Evolutionary conservation across 768 basidiomycete species (phyloP).

Genomic region (Collybia nuda): DNA sequence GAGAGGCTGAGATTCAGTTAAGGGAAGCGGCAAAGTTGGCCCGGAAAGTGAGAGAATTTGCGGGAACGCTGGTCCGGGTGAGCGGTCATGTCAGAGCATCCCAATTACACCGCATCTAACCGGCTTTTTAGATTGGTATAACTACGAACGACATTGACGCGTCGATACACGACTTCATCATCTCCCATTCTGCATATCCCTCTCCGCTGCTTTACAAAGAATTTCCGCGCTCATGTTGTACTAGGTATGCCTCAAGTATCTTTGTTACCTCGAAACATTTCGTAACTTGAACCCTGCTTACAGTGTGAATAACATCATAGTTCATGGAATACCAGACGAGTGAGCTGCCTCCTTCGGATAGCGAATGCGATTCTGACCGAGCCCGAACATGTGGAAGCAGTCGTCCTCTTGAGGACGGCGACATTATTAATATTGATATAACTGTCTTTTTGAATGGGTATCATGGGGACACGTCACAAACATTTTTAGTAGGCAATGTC

Average conservation of each 20-base stretch:
- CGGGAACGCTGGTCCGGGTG: conserved; percentile 54
- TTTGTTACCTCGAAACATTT: conserved; percentile 13
- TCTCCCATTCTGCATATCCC: conserved; percentile 75
- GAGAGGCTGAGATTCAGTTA: conserved; percentile 49
- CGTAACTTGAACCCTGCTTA: conserved; percentile 48
- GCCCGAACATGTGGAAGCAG: conserved; percentile 34
- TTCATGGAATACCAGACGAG: conserved; percentile 92
- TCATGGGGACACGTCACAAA: conserved; percentile 89
- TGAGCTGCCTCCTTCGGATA: conserved; percentile 29
- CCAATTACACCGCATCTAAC: conserved; percentile 1
- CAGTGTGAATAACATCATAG: conserved; percentile 85
- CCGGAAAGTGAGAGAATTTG: conserved; percentile 52
- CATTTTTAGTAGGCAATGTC: conserved; percentile 79
- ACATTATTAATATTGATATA: conserved; percentile 88
- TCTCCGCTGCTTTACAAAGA: conserved; percentile 79
- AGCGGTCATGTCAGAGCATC: conserved; percentile 6
- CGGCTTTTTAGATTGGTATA: conserved; percentile 48
- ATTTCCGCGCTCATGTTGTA: conserved; percentile 79
- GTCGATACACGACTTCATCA: conserved; percentile 69
- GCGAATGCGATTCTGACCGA: not conserved
- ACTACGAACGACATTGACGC: conserved; percentile 79
- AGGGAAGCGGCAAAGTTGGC: conserved; percentile 58
- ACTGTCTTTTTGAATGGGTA: conserved; percentile 83
- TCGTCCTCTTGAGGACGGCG: conserved; percentile 76
- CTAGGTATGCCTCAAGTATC: conserved; percentile 35